These are phyloP conservation scores for Recurvomyces mirabilis DNA, from an alignment of 495 filamentous ascomycete species.

Conservation along the genomic window DNA sequence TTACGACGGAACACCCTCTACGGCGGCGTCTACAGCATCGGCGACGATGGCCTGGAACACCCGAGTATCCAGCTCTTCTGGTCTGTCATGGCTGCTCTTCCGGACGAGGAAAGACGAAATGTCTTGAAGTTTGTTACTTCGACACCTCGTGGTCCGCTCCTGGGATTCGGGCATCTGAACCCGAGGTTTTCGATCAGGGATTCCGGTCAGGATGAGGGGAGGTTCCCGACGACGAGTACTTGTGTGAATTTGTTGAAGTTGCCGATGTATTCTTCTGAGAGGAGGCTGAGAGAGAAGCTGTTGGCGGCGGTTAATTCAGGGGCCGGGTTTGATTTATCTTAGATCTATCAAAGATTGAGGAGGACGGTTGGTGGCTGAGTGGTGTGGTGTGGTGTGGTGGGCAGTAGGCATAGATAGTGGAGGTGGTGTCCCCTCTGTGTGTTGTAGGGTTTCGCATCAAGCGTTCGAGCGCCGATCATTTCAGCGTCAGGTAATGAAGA, in stretches of 20 bases:
- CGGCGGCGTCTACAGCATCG: conserved; percentile 74
- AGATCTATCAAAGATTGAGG: too few species aligned
- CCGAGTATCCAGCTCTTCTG: conserved; percentile 79
- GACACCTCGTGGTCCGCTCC: conserved; percentile 79
- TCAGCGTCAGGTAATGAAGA: too few species aligned
- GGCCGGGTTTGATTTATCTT: conserved; percentile 77
- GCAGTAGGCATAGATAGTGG: too few species aligned
- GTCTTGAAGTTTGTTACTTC: conserved; percentile 95
- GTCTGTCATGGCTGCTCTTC: conserved; percentile 69
- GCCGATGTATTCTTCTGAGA: conserved; percentile 60
- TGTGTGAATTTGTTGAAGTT: conserved; percentile 95
- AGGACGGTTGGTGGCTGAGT: too few species aligned
- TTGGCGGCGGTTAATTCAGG: conserved; percentile 85
- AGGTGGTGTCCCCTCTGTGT: too few species aligned
- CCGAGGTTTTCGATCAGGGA: conserved; percentile 87
- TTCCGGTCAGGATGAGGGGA: conserved; percentile 61
- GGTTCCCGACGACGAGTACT: conserved; percentile 89
- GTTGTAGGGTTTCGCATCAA: too few species aligned
- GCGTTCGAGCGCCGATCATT: too few species aligned
- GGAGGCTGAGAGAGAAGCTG: conserved; percentile 60
- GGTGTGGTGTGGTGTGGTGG: too few species aligned
- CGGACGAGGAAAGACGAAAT: conserved; percentile 63
- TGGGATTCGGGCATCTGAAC: conserved; percentile 79
- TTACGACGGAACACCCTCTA: conserved; percentile 78
- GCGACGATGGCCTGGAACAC: conserved; percentile 79